Evolutionary conservation across 768 basidiomycete species (phyloP).

Genomic region (Boletus barrowsii): DNA sequence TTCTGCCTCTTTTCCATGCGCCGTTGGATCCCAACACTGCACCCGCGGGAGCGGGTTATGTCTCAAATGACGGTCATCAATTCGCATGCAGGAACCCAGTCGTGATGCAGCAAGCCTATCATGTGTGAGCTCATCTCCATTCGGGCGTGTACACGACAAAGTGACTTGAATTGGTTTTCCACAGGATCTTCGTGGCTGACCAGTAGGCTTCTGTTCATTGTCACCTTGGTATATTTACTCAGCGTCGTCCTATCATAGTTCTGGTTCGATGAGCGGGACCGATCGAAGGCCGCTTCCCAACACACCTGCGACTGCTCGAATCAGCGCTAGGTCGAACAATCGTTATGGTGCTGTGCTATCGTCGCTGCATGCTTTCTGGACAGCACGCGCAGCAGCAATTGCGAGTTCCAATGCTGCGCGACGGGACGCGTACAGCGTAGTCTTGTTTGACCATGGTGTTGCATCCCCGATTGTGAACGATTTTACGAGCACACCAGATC

Average conservation of each 20-base stretch:
- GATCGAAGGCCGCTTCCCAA: conserved; percentile 46
- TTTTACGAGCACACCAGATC: conserved; percentile 41
- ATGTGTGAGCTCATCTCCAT: conserved; percentile 44
- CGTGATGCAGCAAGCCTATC: conserved; percentile 51
- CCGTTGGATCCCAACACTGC: conserved; percentile 28
- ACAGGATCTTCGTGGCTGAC: conserved; percentile 54
- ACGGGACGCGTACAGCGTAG: conserved; percentile 54
- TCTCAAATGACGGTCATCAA: conserved; percentile 55
- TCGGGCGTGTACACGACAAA: not conserved
- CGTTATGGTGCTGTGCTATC: conserved; percentile 61
- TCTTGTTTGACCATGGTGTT: conserved; percentile 39
- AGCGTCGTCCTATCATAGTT: conserved; percentile 31
- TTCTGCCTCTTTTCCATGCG: conserved; percentile 51
- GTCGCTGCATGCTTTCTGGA: conserved; percentile 55
- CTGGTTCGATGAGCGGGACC: conserved; percentile 42
- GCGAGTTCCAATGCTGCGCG: conserved; percentile 29
- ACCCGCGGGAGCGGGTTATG: conserved; percentile 39
- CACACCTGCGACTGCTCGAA: conserved; percentile 39
- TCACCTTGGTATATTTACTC: not conserved
- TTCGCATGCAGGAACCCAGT: conserved; percentile 55
- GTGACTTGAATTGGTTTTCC: not conserved
- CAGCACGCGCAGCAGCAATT: conserved; percentile 43
- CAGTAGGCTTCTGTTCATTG: conserved; percentile 27
- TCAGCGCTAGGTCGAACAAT: conserved; percentile 39
- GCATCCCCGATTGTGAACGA: conserved; percentile 40